Evolutionary conservation across 2,329 filamentous ascomycete genomes (phyloP), one percentile per base, ranked within the genome.

Genomic region (Didymella segeticola): DNA sequence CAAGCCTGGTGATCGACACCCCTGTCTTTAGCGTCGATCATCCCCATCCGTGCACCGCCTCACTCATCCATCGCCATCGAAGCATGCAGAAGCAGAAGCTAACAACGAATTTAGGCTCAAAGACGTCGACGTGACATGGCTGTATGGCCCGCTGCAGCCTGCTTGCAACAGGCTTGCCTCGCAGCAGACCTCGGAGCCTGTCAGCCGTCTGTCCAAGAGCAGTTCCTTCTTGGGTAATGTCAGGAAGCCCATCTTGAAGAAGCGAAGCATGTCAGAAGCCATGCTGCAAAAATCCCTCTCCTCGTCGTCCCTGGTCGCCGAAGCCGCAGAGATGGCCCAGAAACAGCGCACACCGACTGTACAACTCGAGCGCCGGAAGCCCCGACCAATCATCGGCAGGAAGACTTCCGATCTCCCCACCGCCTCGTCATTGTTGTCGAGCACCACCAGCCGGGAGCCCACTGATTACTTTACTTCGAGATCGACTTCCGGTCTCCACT

Each of bases 121-220:
- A 74, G 95, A 98, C 67, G 95, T 90, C 73, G 93, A 99, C 75
- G 92, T 97, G 26, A 97, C 93, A 38, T 99, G 93, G 95, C 81
- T 99, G 1, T 99, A 98, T 69, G 95, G 95, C 0, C 95, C 95
- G 11, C 77, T 97, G 42, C 93, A 96, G 72, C 89, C 88, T 1
- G 88, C 88, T 19, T 79, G 81, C 4, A 83, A 81, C 48, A 84
- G 81, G 56, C 80, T 66, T 68, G 78, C 85, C 52, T 75, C 75
- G 11, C 73, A 79, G 46, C 74, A 77, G 43, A 70, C 73, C 31
- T 80, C 80, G 11, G 82, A 83, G 38, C 78, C 81, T 19, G 77
- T 77, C 20, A 85, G 82, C 61, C 78, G 78, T 12, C 70, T 88
- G 5, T 86, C 84, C 12, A 85, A 85, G 47, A 83, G 79, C 31